These are phyloP conservation scores for Dendrobium chrysotoxum DNA, from an alignment of 106 monocot genomes.

Conservation along the genomic window DNA sequence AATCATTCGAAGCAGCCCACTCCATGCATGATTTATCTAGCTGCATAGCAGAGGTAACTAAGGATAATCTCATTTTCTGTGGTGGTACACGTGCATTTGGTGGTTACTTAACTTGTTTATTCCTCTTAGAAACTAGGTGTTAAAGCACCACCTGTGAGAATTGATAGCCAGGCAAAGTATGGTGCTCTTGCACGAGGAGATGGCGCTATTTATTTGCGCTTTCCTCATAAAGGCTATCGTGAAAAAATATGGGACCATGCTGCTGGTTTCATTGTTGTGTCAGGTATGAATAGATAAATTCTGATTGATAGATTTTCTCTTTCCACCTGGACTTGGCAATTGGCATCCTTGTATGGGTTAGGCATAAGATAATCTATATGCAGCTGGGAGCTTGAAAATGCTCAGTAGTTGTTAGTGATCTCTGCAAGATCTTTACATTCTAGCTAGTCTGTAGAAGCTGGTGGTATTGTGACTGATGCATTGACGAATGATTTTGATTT, in stretches of 20 bases:
- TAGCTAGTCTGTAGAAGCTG: constrained; percentile 33
- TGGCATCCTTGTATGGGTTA: background rate
- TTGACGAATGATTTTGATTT: constrained; percentile 83
- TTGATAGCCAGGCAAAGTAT: constrained; percentile 98
- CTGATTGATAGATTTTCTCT: background rate
- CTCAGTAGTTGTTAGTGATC: background rate
- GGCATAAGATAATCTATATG: background rate
- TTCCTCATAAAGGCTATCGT: constrained; percentile 85
- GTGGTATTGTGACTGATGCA: constrained; percentile 83
- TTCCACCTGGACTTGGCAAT: background rate
- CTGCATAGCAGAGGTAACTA: constrained; percentile 68
- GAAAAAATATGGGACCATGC: constrained; percentile 99
- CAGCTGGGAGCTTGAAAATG: background rate
- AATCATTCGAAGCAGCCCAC: constrained; percentile 96
- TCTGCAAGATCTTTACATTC: background rate
- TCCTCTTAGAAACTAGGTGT: constrained; percentile 83
- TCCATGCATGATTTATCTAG: constrained; percentile 81
- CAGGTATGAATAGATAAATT: constrained; percentile 37
- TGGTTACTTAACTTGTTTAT: constrained; percentile 1
- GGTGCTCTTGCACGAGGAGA: constrained; percentile 93
- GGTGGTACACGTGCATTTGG: background rate
- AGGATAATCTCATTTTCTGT: background rate
- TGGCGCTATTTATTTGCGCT: constrained; percentile 91
- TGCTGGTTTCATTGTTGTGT: constrained; percentile 87
- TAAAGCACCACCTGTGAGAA: constrained; percentile 84